A percentile compares a stretch with the other conserved stretches of the same genome.
phyloP scores from a whole-genome alignment of 2,329 filamentous ascomycete species.

The Xylaria arbuscula region DNA sequence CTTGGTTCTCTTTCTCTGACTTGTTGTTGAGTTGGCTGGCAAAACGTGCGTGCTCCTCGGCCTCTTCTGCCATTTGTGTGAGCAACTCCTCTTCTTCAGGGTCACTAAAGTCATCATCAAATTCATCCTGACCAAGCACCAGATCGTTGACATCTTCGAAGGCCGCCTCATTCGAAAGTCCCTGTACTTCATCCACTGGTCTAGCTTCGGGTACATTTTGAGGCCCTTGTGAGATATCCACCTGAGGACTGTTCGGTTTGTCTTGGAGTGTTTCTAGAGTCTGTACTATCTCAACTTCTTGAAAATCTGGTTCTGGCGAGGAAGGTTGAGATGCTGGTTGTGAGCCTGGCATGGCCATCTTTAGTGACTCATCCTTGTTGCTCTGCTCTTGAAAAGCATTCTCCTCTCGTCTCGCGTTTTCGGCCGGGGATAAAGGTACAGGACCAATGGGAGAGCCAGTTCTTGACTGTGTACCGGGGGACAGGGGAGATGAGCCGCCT shows the following conservation, averaged over 20 bases:
- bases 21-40: slow-evolving; percentile 87
- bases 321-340: slow-evolving; percentile 33
- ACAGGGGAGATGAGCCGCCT: slow-evolving; percentile 24
- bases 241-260: slow-evolving; percentile 21
- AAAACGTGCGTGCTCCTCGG: slow-evolving; percentile 93
- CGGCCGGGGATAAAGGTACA: slow-evolving; percentile 24
- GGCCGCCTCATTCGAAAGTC: slow-evolving; percentile 17
- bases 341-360: slow-evolving; percentile 6
- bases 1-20: slow-evolving; percentile 73
- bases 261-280: slow-evolving; percentile 41
- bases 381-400: slow-evolving; percentile 37
- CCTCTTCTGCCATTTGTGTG: slow-evolving; percentile 86
- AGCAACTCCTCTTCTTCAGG: slow-evolving; percentile 93
- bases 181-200: slow-evolving; percentile 29
- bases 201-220: slow-evolving; percentile 37
- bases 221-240: slow-evolving; percentile 33
- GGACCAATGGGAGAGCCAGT: slow-evolving; percentile 38
- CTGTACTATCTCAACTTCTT: slow-evolving; percentile 47
- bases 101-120: slow-evolving; percentile 78
- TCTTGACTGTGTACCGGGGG: slow-evolving; percentile 41
- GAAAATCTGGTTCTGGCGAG: slow-evolving; percentile 50
- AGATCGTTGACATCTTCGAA: slow-evolving; percentile 51
- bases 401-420: slow-evolving; percentile 34
- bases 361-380: background rate
- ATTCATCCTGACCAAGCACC: slow-evolving; percentile 67